Evolutionary conservation across 1,139 yeast genomes (phyloP).

Genomic region (Dujonia santamariae): DNA sequence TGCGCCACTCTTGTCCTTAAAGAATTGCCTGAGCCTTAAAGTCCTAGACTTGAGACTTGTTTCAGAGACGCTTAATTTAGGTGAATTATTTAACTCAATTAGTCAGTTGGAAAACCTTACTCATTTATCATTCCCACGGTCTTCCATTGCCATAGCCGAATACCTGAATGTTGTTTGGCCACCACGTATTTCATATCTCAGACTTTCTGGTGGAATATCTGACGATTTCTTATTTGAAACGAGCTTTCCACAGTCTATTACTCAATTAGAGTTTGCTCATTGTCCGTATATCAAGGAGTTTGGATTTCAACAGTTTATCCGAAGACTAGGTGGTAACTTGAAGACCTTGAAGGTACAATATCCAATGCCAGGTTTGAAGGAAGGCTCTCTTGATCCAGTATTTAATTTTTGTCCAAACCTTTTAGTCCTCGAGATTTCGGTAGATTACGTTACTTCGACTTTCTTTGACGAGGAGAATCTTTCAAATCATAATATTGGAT

Average conservation of each 20-base stretch:
- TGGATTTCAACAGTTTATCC: conserved; percentile 58
- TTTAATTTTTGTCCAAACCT: conserved; percentile 77
- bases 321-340: conserved; percentile 63
- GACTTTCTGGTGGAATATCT: conserved; percentile 86
- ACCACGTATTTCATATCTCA: conserved; percentile 60
- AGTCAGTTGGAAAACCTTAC: conserved; percentile 59
- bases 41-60: conserved; percentile 82
- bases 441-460: conserved; percentile 75
- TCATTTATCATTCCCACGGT: conserved; percentile 82
- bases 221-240: conserved; percentile 71
- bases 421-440: conserved; percentile 59
- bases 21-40: conserved; percentile 61
- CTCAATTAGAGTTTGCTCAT: conserved; percentile 75
- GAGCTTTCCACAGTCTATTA: conserved; percentile 67
- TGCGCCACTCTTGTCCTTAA: conserved; percentile 78
- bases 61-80: conserved; percentile 82
- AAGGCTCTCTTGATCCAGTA: conserved; percentile 68
- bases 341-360: conserved; percentile 65
- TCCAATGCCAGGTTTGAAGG: conserved; percentile 82
- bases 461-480: conserved; percentile 61
- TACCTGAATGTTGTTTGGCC: conserved; percentile 70
- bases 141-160: conserved; percentile 74
- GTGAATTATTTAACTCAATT: conserved; percentile 75
- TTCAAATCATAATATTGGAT: conserved; percentile 25
- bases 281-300: conserved; percentile 73